These are phyloP conservation scores for Gypsophila paniculata DNA, from an alignment of 179 eudicot genomes.

Conservation along the genomic window DNA sequence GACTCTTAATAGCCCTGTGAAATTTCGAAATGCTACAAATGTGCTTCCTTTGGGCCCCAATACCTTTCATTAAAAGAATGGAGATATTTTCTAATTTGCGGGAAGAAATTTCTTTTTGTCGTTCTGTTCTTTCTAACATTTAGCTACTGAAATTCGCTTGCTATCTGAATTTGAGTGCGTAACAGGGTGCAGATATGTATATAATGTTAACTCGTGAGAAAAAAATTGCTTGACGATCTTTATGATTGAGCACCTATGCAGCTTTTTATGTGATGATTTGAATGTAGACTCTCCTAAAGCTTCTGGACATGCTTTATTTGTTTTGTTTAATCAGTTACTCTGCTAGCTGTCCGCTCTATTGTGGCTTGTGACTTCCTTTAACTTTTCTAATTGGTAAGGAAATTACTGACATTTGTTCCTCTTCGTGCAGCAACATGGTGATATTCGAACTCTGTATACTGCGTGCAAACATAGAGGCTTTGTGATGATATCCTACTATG, in stretches of 20 bases:
- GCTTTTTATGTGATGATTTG: too few relatives aligned
- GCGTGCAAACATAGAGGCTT: constrained; percentile 90
- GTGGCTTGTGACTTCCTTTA: neutral
- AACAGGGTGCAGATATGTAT: neutral
- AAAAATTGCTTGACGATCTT: neutral
- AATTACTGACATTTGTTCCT: neutral
- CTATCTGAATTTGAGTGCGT: neutral
- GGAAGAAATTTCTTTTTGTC: too few relatives aligned
- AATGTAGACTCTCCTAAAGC: too few relatives aligned
- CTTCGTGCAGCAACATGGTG: constrained; percentile 71
- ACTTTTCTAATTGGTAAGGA: neutral
- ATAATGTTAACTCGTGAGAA: neutral
- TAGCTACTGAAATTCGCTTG: neutral
- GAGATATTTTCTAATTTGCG: neutral
- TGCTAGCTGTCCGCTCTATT: neutral
- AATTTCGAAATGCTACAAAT: too few relatives aligned
- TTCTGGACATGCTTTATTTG: neutral
- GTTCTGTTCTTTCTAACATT: neutral
- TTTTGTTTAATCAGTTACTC: neutral
- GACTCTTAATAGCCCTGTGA: neutral
- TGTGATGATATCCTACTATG: constrained; percentile 93
- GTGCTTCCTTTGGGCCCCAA: too few relatives aligned
- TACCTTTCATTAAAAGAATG: neutral
- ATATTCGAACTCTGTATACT: constrained; percentile 77
- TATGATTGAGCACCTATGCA: neutral